phyloP scores from a whole-genome alignment of 2,329 filamentous ascomycete genomes.

The Gnomoniopsis sp. region DNA sequence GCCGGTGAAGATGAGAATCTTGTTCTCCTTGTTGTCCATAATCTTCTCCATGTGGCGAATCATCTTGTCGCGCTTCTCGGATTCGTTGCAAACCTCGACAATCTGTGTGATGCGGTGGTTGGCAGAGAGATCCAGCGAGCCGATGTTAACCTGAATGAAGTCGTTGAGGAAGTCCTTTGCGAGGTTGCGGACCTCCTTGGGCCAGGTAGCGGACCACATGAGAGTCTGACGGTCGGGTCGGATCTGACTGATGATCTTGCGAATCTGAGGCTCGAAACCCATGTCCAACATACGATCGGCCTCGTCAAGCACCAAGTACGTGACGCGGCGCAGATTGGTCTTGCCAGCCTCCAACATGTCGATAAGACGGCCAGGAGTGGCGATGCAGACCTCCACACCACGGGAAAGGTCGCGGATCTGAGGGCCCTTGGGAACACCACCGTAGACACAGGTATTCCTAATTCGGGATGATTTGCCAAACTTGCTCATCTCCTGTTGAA shows the following conservation, averaged over 20 bases:
- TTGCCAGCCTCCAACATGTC: conserved; percentile 98
- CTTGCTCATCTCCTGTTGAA: conserved; percentile 97
- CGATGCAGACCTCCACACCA: conserved; percentile 98
- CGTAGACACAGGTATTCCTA: conserved; percentile 97
- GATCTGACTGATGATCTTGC: conserved; percentile 97
- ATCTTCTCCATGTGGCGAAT: conserved; percentile 96
- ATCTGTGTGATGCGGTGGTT: conserved; percentile 98
- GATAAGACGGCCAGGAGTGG: conserved; percentile 94
- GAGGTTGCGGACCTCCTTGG: conserved; percentile 93
- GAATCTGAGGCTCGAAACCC: conserved; percentile 99
- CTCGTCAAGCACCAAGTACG: conserved; percentile 97
- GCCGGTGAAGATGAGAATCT: conserved; percentile 90
- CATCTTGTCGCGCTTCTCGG: conserved; percentile 97
- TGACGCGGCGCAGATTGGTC: conserved; percentile 96
- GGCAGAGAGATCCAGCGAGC: conserved; percentile 91
- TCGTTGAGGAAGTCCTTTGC: conserved; percentile 88
- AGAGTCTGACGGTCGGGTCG: conserved; percentile 97
- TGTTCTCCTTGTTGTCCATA: conserved; percentile 95
- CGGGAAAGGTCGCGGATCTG: conserved; percentile 94
- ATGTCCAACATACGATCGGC: conserved; percentile 99
- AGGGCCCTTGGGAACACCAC: conserved; percentile 95
- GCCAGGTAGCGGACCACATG: conserved; percentile 99
- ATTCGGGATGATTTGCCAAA: conserved; percentile 98
- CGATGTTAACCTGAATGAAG: conserved; percentile 98
- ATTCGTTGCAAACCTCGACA: conserved; percentile 91